Conservation (phyloP, 208 protist genomes). For the Plasmodiophora brassicae region DNA sequence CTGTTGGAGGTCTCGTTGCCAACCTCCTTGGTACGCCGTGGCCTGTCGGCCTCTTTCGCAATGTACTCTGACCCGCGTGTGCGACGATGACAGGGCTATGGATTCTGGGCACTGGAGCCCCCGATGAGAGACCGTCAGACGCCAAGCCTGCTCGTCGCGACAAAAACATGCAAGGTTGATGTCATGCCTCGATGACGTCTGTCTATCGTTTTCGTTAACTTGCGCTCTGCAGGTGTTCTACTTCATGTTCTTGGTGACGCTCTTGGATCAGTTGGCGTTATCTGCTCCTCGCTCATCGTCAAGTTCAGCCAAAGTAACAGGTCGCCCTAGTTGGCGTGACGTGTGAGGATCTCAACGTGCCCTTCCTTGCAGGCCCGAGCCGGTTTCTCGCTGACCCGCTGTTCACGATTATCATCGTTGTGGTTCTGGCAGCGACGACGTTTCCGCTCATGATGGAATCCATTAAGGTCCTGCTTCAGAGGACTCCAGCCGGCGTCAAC, state of each 20-base stretch:
- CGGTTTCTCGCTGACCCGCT: constrained; percentile 2
- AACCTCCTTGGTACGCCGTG: constrained; percentile 12
- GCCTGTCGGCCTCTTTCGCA: too few relatives aligned
- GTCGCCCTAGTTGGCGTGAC: too few relatives aligned
- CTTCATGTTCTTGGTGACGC: neutral
- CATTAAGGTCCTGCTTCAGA: constrained; percentile 18
- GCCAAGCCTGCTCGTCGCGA: too few relatives aligned
- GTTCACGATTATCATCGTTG: neutral
- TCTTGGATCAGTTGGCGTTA: neutral
- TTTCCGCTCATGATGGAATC: neutral
- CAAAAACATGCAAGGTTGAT: constrained; percentile 15
- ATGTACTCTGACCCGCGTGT: too few relatives aligned
- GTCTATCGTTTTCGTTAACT: too few relatives aligned
- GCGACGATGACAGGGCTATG: too few relatives aligned
- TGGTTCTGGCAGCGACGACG: neutral
- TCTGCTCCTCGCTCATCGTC: neutral
- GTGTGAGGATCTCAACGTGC: too few relatives aligned
- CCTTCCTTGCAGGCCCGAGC: too few relatives aligned
- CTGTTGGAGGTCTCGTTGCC: neutral
- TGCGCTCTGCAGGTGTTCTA: neutral
- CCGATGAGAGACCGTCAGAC: too few relatives aligned
- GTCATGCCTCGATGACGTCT: too few relatives aligned
- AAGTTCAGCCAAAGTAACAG: too few relatives aligned
- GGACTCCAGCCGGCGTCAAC: neutral
- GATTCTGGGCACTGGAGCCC: too few relatives aligned